A percentile compares a stretch with the other conserved stretches of the same genome.
These are phyloP conservation scores for Metschnikowia shivogae DNA, from an alignment of 805 yeast genomes.

Conservation along the genomic window DNA sequence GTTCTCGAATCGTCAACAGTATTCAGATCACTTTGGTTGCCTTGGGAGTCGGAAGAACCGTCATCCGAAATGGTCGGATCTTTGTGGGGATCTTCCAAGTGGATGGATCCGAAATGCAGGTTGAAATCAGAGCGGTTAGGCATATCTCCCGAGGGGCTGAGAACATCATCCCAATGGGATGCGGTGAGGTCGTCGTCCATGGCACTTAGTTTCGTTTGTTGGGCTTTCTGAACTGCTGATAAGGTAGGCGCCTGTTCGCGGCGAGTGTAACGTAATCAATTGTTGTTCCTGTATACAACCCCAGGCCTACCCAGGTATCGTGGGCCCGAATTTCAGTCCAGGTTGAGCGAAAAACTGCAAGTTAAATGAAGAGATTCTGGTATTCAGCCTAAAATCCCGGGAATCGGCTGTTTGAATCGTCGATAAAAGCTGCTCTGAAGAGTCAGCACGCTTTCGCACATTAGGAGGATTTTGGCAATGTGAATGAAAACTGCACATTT, in stretches of 20 bases:
- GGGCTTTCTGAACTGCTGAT: background rate
- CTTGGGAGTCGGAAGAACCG: constrained; percentile 14
- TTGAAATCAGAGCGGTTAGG: constrained; percentile 6
- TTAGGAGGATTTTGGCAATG: no score
- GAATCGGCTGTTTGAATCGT: background rate
- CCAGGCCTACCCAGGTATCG: no score
- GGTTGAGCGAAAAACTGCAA: background rate
- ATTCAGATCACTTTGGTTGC: constrained; percentile 15
- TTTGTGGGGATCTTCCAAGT: constrained; percentile 12
- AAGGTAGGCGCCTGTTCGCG: background rate
- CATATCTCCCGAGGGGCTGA: constrained; percentile 26
- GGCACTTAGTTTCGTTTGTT: background rate
- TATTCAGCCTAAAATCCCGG: background rate
- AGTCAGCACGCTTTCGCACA: no score
- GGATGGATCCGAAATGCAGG: constrained; percentile 15
- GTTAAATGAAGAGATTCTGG: background rate
- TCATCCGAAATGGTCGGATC: constrained; percentile 8
- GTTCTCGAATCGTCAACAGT: constrained; percentile 8
- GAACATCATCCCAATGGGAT: constrained; percentile 60
- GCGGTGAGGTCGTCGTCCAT: constrained; percentile 52
- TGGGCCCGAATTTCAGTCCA: background rate
- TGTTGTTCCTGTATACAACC: no score
- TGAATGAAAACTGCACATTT: no score
- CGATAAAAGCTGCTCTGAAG: no score
- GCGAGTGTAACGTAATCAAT: background rate